A percentile compares a stretch with the other conserved stretches of the same genome.
These are phyloP conservation scores for Suillus fuscotomentosus DNA, from an alignment of 768 basidiomycete species.

Conservation along the genomic window DNA sequence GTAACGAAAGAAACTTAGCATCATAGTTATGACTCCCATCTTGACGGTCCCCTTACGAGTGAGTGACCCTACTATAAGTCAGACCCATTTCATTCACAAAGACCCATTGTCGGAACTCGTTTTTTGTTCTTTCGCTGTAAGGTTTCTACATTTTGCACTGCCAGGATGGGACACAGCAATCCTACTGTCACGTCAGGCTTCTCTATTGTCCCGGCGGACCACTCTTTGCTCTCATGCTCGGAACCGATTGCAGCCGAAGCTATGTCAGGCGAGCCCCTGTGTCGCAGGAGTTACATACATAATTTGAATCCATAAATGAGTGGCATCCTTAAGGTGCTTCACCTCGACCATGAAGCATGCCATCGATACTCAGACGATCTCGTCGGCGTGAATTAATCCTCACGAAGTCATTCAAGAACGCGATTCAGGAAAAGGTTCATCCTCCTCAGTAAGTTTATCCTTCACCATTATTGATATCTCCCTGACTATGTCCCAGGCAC, in stretches of 20 bases:
- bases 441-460: conserved; percentile 29
- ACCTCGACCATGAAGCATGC: conserved; percentile 29
- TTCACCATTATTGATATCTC: neutral
- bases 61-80: neutral
- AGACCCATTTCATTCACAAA: neutral
- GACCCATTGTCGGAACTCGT: neutral
- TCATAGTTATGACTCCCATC: too few relatives aligned
- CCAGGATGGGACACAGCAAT: neutral
- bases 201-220: neutral
- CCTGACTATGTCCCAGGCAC: conserved; percentile 7
- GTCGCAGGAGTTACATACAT: conserved; percentile 19
- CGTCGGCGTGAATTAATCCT: conserved; percentile 47
- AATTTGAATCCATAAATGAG: conserved; percentile 29
- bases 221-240: conserved; percentile 13
- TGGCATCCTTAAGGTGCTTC: conserved; percentile 9
- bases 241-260: conserved; percentile 14
- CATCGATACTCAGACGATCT: conserved; percentile 44
- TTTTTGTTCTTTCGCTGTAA: neutral
- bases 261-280: conserved; percentile 25
- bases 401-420: conserved; percentile 49
- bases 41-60: neutral
- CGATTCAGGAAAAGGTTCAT: conserved; percentile 42
- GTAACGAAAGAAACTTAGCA: too few relatives aligned
- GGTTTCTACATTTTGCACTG: neutral
- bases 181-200: neutral